These are phyloP conservation scores for Gyromitra esculenta DNA, from an alignment of 2,329 filamentous ascomycete genomes.

Conservation along the genomic window DNA sequence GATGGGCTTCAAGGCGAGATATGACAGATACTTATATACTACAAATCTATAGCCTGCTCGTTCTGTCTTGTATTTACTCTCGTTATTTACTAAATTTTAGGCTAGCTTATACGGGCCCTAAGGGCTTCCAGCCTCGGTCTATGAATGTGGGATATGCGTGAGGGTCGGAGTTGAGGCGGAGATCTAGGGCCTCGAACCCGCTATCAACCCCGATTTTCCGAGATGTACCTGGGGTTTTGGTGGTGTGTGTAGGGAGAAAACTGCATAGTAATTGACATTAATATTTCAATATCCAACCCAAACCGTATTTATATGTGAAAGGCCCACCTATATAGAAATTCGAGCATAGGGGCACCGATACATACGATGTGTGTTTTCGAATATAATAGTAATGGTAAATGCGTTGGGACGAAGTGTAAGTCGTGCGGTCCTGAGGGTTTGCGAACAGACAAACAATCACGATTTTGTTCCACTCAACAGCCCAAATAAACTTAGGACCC, in stretches of 20 bases:
- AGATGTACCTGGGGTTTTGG: not conserved
- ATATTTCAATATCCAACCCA: too few relatives aligned
- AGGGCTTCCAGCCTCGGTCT: not conserved
- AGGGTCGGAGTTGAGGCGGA: constrained; percentile 18
- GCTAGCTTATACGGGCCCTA: not conserved
- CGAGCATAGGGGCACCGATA: not conserved
- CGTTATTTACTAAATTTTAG: not conserved
- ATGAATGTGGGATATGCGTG: not conserved
- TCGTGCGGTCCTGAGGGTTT: not conserved
- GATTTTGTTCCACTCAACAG: not conserved
- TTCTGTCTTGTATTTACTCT: not conserved
- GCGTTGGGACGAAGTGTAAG: not conserved
- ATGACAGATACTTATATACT: constrained; percentile 1
- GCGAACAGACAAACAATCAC: not conserved
- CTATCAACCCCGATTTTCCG: constrained; percentile 23
- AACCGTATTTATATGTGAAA: not conserved
- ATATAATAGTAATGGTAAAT: not conserved
- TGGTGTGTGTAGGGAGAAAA: not conserved
- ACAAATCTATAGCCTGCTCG: not conserved
- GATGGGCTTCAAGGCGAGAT: not conserved
- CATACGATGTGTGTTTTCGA: not conserved
- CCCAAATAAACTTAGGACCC: not conserved
- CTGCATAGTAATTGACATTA: not conserved
- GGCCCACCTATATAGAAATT: not conserved
- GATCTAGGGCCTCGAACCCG: constrained; percentile 33